Evolutionary conservation across 176 grass and related monocot genomes (phyloP).

Genomic region (Metroxylon sagu): DNA sequence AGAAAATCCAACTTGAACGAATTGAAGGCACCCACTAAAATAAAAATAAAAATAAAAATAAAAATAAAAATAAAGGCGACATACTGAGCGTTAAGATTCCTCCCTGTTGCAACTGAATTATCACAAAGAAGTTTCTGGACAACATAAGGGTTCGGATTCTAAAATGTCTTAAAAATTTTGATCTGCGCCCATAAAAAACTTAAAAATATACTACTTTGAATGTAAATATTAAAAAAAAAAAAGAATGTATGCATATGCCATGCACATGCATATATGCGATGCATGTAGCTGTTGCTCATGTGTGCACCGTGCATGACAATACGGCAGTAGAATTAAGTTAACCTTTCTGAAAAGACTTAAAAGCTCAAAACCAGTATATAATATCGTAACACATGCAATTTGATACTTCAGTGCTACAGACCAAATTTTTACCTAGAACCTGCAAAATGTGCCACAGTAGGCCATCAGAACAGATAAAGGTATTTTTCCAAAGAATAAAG

Average conservation of each 20-base stretch:
- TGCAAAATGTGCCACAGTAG: constrained; percentile 21
- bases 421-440: constrained; percentile 92
- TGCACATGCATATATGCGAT: too few relatives aligned
- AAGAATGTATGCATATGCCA: too few relatives aligned
- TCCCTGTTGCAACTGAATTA: constrained; percentile 59
- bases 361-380: constrained; percentile 81
- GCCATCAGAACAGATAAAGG: neutral
- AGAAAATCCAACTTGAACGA: too few relatives aligned
- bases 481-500: too few relatives aligned
- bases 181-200: constrained; percentile 17
- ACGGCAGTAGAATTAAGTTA: constrained; percentile 6
- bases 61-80: constrained; percentile 6
- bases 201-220: neutral
- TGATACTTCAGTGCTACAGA: constrained; percentile 83
- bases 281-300: too few relatives aligned
- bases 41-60: too few relatives aligned
- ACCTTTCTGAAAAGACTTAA: constrained; percentile 84
- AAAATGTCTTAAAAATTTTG: constrained; percentile 69
- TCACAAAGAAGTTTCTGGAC: constrained; percentile 53
- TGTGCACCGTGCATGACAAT: neutral
- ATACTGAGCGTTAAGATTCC: constrained; percentile 55
- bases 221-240: too few relatives aligned
- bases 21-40: neutral
- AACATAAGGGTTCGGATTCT: constrained; percentile 66
- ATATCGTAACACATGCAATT: constrained; percentile 84